Conservation (phyloP, 331 rosid genomes). For the Acacia concinna region DNA sequence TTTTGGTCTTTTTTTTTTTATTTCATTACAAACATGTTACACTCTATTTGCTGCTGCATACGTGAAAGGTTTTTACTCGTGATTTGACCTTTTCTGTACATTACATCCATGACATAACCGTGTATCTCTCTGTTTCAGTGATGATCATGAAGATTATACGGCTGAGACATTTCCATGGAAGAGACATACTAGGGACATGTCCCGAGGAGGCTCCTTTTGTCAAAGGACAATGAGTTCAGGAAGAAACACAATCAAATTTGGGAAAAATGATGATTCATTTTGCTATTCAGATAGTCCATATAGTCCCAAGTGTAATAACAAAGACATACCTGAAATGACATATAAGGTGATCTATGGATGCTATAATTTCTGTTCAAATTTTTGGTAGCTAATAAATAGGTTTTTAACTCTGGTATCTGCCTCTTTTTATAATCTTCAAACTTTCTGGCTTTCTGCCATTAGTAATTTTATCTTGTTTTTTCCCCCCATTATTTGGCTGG, state of each 20-base stretch:
- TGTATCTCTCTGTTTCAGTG: conserved; percentile 50
- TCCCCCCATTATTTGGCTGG: neutral
- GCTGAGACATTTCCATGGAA: conserved; percentile 74
- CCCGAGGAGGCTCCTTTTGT: conserved; percentile 46
- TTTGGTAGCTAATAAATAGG: conserved; percentile 6
- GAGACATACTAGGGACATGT: conserved; percentile 58
- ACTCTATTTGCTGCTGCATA: neutral
- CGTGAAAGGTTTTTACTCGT: neutral
- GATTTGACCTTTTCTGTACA: neutral
- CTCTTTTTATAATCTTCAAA: neutral
- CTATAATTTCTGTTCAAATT: conserved; percentile 17
- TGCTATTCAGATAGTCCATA: conserved; percentile 46
- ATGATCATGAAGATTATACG: conserved; percentile 51
- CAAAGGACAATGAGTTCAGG: conserved; percentile 46
- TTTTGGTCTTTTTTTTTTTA: neutral
- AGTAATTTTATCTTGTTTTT: conserved; percentile 10
- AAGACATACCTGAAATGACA: conserved; percentile 37
- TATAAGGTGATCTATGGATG: conserved; percentile 55
- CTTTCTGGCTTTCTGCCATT: neutral
- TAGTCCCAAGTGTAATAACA: conserved; percentile 40
- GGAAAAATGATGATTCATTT: conserved; percentile 50
- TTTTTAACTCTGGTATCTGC: neutral
- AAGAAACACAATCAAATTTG: conserved; percentile 43
- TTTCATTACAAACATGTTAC: neutral
- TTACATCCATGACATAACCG: conserved; percentile 17